These are phyloP conservation scores for Ceratocystis ficicola DNA, from an alignment of 2,329 filamentous ascomycete genomes.

Conservation along the genomic window DNA sequence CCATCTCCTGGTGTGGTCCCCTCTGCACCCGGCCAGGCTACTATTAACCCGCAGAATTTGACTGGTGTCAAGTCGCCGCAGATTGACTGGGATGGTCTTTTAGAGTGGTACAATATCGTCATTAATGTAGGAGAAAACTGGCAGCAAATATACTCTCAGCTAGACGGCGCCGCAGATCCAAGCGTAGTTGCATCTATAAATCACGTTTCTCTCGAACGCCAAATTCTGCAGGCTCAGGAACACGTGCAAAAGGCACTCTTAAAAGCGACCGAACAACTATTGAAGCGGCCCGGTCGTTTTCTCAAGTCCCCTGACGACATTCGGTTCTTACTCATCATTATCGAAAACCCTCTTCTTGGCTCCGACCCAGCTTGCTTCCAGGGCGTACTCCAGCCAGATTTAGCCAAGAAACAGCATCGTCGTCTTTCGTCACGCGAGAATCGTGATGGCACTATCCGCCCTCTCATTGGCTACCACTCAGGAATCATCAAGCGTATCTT, in stretches of 20 bases:
- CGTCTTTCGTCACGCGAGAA: conserved; percentile 12
- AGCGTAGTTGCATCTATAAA: conserved; percentile 23
- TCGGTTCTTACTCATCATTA: conserved; percentile 64
- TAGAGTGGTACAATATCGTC: conserved; percentile 62
- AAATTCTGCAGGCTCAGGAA: conserved; percentile 46
- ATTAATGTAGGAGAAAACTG: conserved; percentile 57
- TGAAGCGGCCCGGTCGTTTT: conserved; percentile 65
- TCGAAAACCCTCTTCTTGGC: conserved; percentile 67
- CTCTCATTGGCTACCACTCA: conserved; percentile 51
- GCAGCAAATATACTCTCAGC: conserved; percentile 40
- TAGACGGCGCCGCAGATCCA: conserved; percentile 17
- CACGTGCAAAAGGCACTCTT: conserved; percentile 59
- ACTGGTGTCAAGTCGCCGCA: conserved; percentile 50
- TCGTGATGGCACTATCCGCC: conserved; percentile 16
- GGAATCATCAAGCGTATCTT: conserved; percentile 75
- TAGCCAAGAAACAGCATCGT: conserved; percentile 2
- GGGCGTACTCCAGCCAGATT: conserved; percentile 31
- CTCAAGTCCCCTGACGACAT: conserved; percentile 57
- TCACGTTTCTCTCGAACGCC: conserved; percentile 36
- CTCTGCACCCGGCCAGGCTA: neutral
- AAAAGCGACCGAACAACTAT: conserved; percentile 63
- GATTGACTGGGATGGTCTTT: conserved; percentile 61
- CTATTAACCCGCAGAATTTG: neutral
- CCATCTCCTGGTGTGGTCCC: neutral
- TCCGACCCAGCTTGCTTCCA: conserved; percentile 32